phyloP scores from a whole-genome alignment of 2,329 filamentous ascomycete species.

The Akanthomyces muscarius region DNA sequence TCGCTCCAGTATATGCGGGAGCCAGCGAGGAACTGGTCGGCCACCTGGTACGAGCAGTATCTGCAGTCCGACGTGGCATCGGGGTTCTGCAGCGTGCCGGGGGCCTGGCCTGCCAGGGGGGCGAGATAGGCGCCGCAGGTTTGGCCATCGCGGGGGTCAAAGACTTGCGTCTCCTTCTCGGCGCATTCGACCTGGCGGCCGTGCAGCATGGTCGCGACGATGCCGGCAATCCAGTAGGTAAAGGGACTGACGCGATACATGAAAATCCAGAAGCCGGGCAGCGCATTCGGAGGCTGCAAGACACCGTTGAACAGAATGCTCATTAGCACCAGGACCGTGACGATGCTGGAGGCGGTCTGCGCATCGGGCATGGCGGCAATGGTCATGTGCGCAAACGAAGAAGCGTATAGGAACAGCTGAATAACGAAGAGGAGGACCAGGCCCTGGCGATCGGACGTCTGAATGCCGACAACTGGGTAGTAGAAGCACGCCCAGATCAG shows the following conservation, averaged over 20 bases:
- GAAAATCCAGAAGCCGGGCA: conserved; percentile 73
- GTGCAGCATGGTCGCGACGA: conserved; percentile 63
- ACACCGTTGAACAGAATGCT: conserved; percentile 62
- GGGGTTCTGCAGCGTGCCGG: conserved; percentile 60
- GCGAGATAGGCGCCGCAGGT: conserved; percentile 63
- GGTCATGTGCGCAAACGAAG: conserved; percentile 69
- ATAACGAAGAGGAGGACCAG: conserved; percentile 63
- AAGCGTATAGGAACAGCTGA: conserved; percentile 66
- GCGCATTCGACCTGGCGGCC: conserved; percentile 50
- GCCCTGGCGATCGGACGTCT: conserved; percentile 52
- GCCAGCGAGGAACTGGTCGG: conserved; percentile 54
- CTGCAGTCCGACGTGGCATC: conserved; percentile 53
- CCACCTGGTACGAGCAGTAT: conserved; percentile 63
- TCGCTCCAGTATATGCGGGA: conserved; percentile 48
- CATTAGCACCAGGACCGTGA: conserved; percentile 56
- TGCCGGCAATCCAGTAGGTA: conserved; percentile 65
- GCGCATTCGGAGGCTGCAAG: conserved; percentile 50
- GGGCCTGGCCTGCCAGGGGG: conserved; percentile 46
- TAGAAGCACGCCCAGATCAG: conserved; percentile 65
- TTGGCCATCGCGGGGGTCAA: conserved; percentile 58
- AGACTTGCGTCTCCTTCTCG: conserved; percentile 55
- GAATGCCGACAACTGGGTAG: conserved; percentile 55
- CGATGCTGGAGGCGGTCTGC: conserved; percentile 62
- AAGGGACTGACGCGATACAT: conserved; percentile 68
- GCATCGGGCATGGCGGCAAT: conserved; percentile 67